These are phyloP conservation scores for Alnus rubra DNA, from an alignment of 306 rosid species.

Conservation along the genomic window DNA sequence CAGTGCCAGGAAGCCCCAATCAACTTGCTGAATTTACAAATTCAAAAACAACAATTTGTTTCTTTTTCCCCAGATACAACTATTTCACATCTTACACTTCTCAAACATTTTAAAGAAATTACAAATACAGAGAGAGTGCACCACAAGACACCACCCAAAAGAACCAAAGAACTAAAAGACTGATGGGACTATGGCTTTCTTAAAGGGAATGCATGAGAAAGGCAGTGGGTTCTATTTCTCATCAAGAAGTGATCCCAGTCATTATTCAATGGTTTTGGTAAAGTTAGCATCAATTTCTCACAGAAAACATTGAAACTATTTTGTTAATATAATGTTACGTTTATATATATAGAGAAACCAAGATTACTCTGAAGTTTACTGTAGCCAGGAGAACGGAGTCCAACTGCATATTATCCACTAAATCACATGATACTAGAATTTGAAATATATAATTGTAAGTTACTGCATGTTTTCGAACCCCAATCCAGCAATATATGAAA, in stretches of 20 bases:
- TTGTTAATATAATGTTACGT: not conserved
- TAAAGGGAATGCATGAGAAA: not conserved
- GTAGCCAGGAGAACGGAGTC: not conserved
- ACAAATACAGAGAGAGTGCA: not conserved
- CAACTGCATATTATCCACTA: not conserved
- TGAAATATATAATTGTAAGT: slow-evolving; percentile 8
- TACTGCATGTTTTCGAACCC: slow-evolving; percentile 17
- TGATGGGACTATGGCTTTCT: not conserved
- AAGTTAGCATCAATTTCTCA: not conserved
- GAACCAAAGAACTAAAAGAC: not conserved
- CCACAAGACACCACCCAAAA: not conserved
- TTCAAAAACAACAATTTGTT: not conserved
- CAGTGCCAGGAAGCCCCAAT: not conserved
- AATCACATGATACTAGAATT: not conserved
- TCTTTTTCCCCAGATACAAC: not conserved
- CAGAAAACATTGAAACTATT: not conserved
- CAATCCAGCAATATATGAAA: not conserved
- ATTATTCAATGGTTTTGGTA: not conserved
- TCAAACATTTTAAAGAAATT: not conserved
- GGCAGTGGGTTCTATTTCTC: not conserved
- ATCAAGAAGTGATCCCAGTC: not conserved
- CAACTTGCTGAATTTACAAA: not conserved
- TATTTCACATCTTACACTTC: not conserved
- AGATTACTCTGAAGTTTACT: not conserved
- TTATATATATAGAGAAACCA: not conserved